These are phyloP conservation scores for Aureobasidium sp. DNA, from an alignment of 2,329 filamentous ascomycete species.

Conservation along the genomic window DNA sequence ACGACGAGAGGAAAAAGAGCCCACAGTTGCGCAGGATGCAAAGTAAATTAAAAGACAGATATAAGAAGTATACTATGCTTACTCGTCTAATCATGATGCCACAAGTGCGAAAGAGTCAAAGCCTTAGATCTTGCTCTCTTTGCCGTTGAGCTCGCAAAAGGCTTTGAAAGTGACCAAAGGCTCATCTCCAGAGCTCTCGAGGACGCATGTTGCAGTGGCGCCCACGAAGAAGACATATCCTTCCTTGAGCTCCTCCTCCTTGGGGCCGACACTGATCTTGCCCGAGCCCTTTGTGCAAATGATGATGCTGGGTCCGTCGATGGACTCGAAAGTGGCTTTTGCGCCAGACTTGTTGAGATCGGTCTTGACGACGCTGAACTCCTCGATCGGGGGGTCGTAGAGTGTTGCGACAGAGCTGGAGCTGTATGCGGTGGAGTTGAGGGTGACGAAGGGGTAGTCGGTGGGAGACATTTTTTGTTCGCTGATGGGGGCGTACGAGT, in stretches of 20 bases:
- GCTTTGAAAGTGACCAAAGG: conserved; percentile 86
- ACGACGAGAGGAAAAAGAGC: too few relatives aligned
- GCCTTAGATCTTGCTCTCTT: conserved; percentile 24
- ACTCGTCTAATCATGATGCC: neutral
- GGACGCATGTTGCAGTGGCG: conserved; percentile 71
- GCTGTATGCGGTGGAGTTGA: conserved; percentile 76
- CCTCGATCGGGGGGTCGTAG: conserved; percentile 93
- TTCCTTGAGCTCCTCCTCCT: conserved; percentile 56
- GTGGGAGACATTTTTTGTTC: conserved; percentile 86
- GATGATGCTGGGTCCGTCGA: conserved; percentile 83
- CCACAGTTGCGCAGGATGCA: neutral
- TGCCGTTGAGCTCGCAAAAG: conserved; percentile 71
- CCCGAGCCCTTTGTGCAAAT: conserved; percentile 82
- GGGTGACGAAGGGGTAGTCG: conserved; percentile 76
- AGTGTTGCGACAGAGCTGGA: conserved; percentile 63
- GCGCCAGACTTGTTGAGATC: conserved; percentile 61
- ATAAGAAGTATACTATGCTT: neutral
- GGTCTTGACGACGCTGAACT: conserved; percentile 83
- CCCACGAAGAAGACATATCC: conserved; percentile 59
- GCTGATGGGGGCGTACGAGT: conserved; percentile 87
- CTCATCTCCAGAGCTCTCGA: conserved; percentile 61
- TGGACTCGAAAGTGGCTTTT: conserved; percentile 79
- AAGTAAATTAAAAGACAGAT: neutral
- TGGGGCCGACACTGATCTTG: conserved; percentile 76
- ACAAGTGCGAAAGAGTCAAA: neutral